These are phyloP conservation scores for Xeromyces bisporus DNA, from an alignment of 495 filamentous ascomycete genomes.

Conservation along the genomic window DNA sequence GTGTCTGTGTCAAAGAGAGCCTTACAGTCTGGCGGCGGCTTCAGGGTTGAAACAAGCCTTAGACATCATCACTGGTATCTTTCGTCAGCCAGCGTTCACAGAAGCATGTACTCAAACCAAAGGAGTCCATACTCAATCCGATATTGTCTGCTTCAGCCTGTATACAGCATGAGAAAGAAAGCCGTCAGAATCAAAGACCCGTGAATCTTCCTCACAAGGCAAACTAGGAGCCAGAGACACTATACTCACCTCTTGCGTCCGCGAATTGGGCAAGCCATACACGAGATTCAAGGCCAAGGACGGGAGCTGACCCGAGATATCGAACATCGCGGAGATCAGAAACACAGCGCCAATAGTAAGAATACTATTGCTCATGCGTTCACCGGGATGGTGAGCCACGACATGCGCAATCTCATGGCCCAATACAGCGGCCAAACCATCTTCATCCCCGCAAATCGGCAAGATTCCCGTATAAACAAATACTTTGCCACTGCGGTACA, in stretches of 20 bases:
- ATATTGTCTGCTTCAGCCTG: conserved; percentile 70
- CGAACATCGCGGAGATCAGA: conserved; percentile 32
- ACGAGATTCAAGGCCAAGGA: conserved; percentile 39
- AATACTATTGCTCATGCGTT: conserved; percentile 51
- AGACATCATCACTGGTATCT: conserved; percentile 38
- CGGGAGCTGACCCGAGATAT: conserved; percentile 28
- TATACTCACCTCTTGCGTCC: conserved; percentile 48
- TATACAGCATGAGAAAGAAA: not conserved
- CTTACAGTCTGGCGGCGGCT: conserved; percentile 46
- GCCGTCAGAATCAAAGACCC: not conserved
- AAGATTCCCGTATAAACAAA: conserved; percentile 83
- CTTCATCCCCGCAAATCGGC: conserved; percentile 49
- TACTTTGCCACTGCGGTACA: conserved; percentile 50
- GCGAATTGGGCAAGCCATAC: conserved; percentile 50
- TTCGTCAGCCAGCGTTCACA: conserved; percentile 5
- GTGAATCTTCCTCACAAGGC: no score
- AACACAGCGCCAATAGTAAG: conserved; percentile 36
- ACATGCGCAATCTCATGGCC: conserved; percentile 95
- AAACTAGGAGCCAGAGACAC: not conserved
- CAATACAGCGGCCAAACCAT: conserved; percentile 67
- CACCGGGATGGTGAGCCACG: conserved; percentile 61
- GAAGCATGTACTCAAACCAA: conserved; percentile 24
- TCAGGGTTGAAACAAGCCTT: conserved; percentile 55
- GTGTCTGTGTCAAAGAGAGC: no score
- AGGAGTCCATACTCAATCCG: conserved; percentile 51